Base-by-base conservation (phyloP, 805 yeast genomes). In the Pichia nakasei region DNA sequence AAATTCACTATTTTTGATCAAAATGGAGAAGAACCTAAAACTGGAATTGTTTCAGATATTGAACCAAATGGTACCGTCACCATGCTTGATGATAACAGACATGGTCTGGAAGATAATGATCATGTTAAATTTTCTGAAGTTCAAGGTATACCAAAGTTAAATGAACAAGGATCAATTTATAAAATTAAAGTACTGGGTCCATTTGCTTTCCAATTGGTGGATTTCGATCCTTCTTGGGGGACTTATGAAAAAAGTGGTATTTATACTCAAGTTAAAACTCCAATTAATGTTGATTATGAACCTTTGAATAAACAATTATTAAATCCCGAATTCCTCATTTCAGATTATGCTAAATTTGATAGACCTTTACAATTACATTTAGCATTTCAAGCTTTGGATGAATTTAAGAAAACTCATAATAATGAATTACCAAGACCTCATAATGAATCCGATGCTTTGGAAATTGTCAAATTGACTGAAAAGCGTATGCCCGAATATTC, bases 281-380 rank as follows among this genome's bases (percentile, higher is more conserved):
- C 98, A 24, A 64, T 62, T 40, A 70, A 68, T 22, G 52, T 82
- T 20, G 60, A 72, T 6, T 93, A 85, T 64, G 73, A 83, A 60
- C 65, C 83, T 9, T 70, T 91, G 48, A 55, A 64, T 38, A 69
- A 74, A 35, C 95, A 86, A 58, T 65, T 93, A 50, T 59, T 65
- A n/a, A 64, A 69, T 13, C 99, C 99, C 5, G 96, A 86, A 57
- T 83, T 68, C 56, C 59, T 85, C 34, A 72, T 74, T 49, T 80
- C 97, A 15, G 99, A 93, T 62, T 93, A 78, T 62, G 96, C 97
- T 47, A 93, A 93, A 64, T 83, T 91, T 54, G 96, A 87, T 57
- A 81, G 96, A 57, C 93, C 97, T 15, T 75, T 82, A 20, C 96
- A 86, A 66, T 75, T 84, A 51, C 98, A 93, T 61, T 65, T 91